A percentile compares a stretch with the other conserved stretches of the same genome.
phyloP scores from a whole-genome alignment of 441 rosid species.

The Francoa sonchifolia region DNA sequence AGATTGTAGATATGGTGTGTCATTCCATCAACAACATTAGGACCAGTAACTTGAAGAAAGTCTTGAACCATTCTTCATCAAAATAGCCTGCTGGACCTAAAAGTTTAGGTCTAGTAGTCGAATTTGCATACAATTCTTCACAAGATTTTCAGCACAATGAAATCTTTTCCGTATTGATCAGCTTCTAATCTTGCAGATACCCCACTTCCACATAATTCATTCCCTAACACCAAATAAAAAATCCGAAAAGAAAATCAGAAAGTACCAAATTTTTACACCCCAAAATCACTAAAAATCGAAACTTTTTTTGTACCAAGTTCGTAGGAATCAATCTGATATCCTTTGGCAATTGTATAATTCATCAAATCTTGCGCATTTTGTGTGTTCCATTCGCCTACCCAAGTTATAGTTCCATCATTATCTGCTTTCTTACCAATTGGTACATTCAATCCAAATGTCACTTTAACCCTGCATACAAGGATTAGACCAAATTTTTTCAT shows the following conservation, averaged over 20 bases:
- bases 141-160: slow-evolving; percentile 21
- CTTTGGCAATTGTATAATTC: slow-evolving; percentile 31
- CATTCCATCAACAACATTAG: slow-evolving; percentile 31
- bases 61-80: slow-evolving; percentile 40
- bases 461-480: slow-evolving; percentile 19
- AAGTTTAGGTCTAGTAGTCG: slow-evolving; percentile 25
- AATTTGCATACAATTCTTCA: slow-evolving; percentile 28
- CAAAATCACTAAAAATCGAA: too few relatives aligned
- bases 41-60: slow-evolving; percentile 32
- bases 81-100: slow-evolving; percentile 53
- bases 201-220: slow-evolving; percentile 49
- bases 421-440: slow-evolving; percentile 25
- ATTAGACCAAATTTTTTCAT: neutral
- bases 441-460: slow-evolving; percentile 48
- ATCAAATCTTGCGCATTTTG: slow-evolving; percentile 36
- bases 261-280: neutral
- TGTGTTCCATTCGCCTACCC: slow-evolving; percentile 35
- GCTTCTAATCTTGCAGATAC: slow-evolving; percentile 35
- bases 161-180: slow-evolving; percentile 33
- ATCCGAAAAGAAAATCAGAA: neutral
- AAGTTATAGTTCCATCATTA: slow-evolving; percentile 8
- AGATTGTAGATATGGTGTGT: slow-evolving; percentile 63
- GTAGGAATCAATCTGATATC: slow-evolving; percentile 47
- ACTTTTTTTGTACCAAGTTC: slow-evolving; percentile 63
- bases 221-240: slow-evolving; percentile 22